Conservation (phyloP, 345 rosid species). For the Anastatica hierochuntica region DNA sequence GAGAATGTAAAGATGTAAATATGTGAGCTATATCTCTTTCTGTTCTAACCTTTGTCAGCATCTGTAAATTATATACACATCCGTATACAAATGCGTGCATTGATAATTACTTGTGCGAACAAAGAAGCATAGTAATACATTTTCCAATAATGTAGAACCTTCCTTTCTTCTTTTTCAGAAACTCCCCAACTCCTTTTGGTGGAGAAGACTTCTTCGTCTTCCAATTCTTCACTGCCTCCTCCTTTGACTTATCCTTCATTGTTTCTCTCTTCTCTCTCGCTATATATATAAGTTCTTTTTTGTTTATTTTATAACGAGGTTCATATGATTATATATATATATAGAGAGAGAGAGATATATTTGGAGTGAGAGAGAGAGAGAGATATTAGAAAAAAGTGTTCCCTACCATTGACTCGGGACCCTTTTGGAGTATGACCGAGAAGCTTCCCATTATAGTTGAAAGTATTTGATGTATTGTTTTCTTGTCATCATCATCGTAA, state of each 20-base stretch:
- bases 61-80: not conserved
- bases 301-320: no score
- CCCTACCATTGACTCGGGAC: no score
- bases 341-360: no score
- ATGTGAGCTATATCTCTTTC: no score
- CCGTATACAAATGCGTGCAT: not conserved
- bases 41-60: no score
- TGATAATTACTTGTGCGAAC: conserved; percentile 19
- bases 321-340: no score
- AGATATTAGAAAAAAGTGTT: no score
- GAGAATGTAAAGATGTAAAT: no score
- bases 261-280: not conserved
- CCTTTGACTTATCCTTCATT: conserved; percentile 12
- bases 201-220: conserved; percentile 11
- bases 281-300: no score
- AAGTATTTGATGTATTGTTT: not conserved
- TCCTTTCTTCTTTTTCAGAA: conserved; percentile 21
- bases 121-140: conserved; percentile 30
- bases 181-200: conserved; percentile 19
- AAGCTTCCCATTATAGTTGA: not conserved
- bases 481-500: not conserved
- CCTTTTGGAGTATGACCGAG: no score
- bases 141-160: conserved; percentile 24
- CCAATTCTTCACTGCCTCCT: conserved; percentile 11
- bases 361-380: no score